Base-by-base conservation (phyloP, 306 rosid species). In the Mimosa bimucronata region DNA sequence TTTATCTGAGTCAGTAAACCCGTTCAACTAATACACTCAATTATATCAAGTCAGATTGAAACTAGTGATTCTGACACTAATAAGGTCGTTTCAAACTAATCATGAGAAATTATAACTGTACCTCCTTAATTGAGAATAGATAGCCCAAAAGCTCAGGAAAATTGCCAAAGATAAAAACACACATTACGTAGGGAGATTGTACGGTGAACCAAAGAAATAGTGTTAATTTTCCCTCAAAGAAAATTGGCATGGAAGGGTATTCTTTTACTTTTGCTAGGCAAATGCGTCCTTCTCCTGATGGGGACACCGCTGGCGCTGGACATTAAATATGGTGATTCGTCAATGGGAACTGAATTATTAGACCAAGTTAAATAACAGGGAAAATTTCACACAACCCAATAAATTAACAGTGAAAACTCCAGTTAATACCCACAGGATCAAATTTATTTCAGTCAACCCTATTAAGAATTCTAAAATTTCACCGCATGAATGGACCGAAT, bases 71-170 rank as follows among this genome's bases (percentile, higher is more conserved):
- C 38, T 34, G 38, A 34, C 16, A 25, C 48, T 21, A 44, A 30
- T 71, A 67, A 48, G 57, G 34, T 77, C 7, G 41, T 76, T 79
- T 76, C 10, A 83, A 60, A 66, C 14, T 58, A 81, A 72, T 58
- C 41, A 38, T 34, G n/a, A 79, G 81, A 77, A 13, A 31, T 55
- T 37, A 53, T 72, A 81, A 40, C 75, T 29, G 48, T 91, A 94
- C 97, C 97, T 90, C 92, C 94, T 11, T 42, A 42, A 10, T 86
- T 83, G 92, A 81, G 95, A 92, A 82, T 88, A 86, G 77, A 92
- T 90, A 30, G 98, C 98, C 98, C 97, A 94, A 88, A 94, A 92
- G 79, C 98, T 92, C 84, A 94, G 82, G 84, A 83, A 87, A 85
- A 94, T 88, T 76, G 84, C 62, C 62, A 84, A 42, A 52, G 46